Conservation (phyloP, 805 yeast species). For the Metschnikowia koreensis region DNA sequence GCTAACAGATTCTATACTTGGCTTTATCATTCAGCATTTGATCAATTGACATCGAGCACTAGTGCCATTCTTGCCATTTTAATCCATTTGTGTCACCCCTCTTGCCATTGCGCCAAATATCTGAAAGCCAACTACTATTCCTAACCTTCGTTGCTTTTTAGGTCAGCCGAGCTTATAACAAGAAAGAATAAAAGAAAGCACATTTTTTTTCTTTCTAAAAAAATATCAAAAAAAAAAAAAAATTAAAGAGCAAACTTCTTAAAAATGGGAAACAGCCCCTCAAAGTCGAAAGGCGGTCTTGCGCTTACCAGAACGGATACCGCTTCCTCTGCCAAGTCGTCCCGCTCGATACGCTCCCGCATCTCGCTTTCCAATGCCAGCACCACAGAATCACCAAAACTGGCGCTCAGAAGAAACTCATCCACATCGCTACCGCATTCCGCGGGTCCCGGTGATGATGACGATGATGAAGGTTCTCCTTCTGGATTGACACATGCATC, state of each 20-base stretch:
- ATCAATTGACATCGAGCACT: no score
- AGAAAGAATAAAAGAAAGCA: no score
- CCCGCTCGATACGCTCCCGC: constrained; percentile 46
- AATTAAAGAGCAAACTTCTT: neutral
- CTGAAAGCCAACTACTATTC: no score
- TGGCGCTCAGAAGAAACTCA: constrained; percentile 32
- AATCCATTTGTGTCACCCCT: no score
- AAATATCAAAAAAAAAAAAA: neutral
- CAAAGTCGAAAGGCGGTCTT: constrained; percentile 39
- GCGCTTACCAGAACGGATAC: constrained; percentile 60
- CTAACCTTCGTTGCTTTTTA: no score
- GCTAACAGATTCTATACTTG: no score
- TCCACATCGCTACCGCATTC: constrained; percentile 21
- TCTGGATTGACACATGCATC: constrained; percentile 29
- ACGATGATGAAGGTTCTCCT: constrained; percentile 15
- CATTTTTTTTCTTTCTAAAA: neutral
- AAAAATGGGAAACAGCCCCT: constrained; percentile 53
- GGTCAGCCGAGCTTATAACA: no score
- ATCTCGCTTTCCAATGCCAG: constrained; percentile 22
- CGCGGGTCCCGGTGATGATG: constrained; percentile 21
- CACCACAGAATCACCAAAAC: constrained; percentile 29
- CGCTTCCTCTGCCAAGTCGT: constrained; percentile 46
- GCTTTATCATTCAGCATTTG: no score
- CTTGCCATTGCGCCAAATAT: no score
- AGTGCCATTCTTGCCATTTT: no score